Conservation (phyloP, 2,329 filamentous ascomycete species). For the Apiospora phragmitis region DNA sequence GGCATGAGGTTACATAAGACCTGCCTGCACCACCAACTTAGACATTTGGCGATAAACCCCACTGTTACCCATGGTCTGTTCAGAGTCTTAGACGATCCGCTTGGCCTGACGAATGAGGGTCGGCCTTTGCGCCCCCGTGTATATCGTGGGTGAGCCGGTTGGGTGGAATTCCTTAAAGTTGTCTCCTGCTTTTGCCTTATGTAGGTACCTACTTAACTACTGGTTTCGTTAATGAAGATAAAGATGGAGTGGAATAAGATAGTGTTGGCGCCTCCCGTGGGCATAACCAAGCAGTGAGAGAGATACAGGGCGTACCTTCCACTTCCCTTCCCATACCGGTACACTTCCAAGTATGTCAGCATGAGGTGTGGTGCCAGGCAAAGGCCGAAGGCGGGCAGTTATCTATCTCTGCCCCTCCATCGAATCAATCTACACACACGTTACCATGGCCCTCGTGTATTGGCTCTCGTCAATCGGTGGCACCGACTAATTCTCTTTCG, state of each 20-base stretch:
- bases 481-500: background rate
- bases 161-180: conserved; percentile 11
- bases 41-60: background rate
- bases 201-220: background rate
- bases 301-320: background rate
- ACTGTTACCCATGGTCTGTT: background rate
- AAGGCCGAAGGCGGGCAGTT: background rate
- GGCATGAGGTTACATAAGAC: background rate
- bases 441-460: background rate
- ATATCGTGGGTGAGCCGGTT: conserved; percentile 21
- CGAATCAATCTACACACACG: conserved; percentile 10
- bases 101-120: conserved; percentile 21
- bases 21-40: background rate
- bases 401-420: conserved; percentile 7
- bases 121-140: conserved; percentile 22
- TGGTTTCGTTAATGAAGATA: no score
- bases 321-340: background rate
- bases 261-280: background rate
- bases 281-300: background rate
- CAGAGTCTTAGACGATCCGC: background rate
- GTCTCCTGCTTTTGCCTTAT: background rate
- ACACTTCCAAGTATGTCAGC: background rate
- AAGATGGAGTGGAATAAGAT: no score
- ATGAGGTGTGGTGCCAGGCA: background rate
- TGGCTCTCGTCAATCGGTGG: background rate